Evolutionary conservation across 306 rosid genomes (phyloP), one percentile per base, ranked within the genome.

Genomic region (Delonix regia): DNA sequence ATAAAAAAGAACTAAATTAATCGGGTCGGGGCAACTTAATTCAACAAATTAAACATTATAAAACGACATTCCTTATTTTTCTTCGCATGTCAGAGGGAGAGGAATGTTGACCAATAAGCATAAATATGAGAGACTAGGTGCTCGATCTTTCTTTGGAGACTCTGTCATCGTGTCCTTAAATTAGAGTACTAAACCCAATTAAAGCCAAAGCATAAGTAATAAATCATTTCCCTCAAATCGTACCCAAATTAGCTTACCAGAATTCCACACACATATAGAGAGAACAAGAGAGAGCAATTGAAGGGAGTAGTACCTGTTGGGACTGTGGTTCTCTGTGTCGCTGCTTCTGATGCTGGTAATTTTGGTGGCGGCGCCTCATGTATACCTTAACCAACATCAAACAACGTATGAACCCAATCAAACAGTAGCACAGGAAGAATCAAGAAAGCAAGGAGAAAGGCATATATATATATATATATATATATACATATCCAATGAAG

Each of bases 361-460:
- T 75, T 76, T 76, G 76, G 0, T 55, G 47, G 3, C 30, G 47
- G 61, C 48, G 72, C 22, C 67, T 71, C 48, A 16, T 45, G 49
- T 51, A 21, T 34, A 39, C 69, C 87, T 84, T 67, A 25, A 80
- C 16, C 11, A 62, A 42, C 77, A 69, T 60, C 6, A 25, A 64
- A 65, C 24, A 18, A 68, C 7, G 30, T 41, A 41, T 2, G 5
- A 4, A 2, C 41, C 6, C 47, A 53, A 53, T 25, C 9, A 28
- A 4, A 27, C 74, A 7, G 41, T 36, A 8, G 6, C 9, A 49
- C 16, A 48, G 16, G 16, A 13, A 44, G 49, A 44, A 36, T 36
- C 41, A 6, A 36, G 6, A 36, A 4, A 36, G 41, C 33, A 30
- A 4, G 4, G 2, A 4, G 1, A 36, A 36, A 4, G 7, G 41